These are phyloP conservation scores for Russula griseocarnosa DNA, from an alignment of 768 basidiomycete species.

Conservation along the genomic window DNA sequence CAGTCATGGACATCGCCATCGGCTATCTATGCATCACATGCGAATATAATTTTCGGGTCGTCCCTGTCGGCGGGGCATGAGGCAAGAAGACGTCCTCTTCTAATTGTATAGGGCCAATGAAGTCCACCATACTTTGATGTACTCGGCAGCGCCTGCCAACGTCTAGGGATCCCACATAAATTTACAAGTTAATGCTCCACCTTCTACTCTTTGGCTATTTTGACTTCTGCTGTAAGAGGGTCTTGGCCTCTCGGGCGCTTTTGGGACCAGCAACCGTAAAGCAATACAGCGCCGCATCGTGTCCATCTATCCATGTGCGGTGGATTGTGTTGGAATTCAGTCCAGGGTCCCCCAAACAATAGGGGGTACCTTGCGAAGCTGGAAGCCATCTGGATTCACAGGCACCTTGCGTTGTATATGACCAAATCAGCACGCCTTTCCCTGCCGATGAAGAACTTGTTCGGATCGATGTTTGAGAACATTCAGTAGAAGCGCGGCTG, in stretches of 20 bases:
- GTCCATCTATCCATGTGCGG: background rate
- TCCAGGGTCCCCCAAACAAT: background rate
- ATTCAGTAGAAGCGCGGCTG: slow-evolving; percentile 13
- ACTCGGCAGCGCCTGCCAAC: slow-evolving; percentile 8
- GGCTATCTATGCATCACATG: background rate
- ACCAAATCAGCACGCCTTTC: slow-evolving; percentile 8
- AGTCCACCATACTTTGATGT: background rate
- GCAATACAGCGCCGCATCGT: slow-evolving; percentile 1
- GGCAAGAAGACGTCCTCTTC: background rate
- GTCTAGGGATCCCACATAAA: background rate
- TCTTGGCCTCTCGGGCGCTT: background rate
- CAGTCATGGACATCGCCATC: background rate
- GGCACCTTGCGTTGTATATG: background rate
- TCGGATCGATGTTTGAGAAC: slow-evolving; percentile 25
- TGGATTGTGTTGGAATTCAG: too few species aligned
- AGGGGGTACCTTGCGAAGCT: background rate
- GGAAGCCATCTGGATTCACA: slow-evolving; percentile 6
- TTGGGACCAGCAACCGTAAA: too few species aligned
- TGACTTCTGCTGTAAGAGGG: background rate
- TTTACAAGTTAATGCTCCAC: background rate
- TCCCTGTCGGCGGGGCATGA: background rate
- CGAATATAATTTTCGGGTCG: background rate
- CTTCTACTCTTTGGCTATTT: background rate
- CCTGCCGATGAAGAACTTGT: slow-evolving; percentile 7
- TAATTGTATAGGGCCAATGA: background rate